Conservation (phyloP, 2,329 filamentous ascomycete genomes). For the Pestalotiopsis sp. region DNA sequence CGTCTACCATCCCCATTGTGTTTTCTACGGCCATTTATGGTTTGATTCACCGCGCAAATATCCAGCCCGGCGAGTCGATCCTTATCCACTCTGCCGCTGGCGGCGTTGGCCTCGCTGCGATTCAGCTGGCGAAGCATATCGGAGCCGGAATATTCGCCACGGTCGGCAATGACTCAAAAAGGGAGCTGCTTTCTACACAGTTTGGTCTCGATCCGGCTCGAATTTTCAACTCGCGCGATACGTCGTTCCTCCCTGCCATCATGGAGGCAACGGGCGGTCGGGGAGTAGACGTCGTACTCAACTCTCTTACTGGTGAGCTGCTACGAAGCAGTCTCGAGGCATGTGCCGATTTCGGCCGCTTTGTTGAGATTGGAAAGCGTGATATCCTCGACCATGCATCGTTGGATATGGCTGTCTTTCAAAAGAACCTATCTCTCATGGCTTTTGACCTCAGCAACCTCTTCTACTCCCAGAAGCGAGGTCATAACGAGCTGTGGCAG, state of each 20-base stretch:
- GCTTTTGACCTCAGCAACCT: too few species aligned
- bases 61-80: slow-evolving; percentile 26
- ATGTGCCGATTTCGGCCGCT: neutral
- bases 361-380: slow-evolving; percentile 18
- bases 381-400: too few species aligned
- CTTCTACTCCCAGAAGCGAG: too few species aligned
- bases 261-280: neutral
- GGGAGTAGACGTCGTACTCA: slow-evolving; percentile 16
- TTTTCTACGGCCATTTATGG: slow-evolving; percentile 31
- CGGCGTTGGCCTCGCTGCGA: slow-evolving; percentile 24
- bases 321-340: neutral
- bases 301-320: slow-evolving; percentile 22
- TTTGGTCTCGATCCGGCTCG: neutral
- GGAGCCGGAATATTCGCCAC: slow-evolving; percentile 25
- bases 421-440: too few species aligned
- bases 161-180: neutral
- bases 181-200: neutral
- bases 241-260: neutral
- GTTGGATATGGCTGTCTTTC: too few species aligned
- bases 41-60: slow-evolving; percentile 28
- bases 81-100: slow-evolving; percentile 27
- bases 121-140: slow-evolving; percentile 20
- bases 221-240: neutral
- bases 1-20: slow-evolving; percentile 28
- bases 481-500: too few species aligned